phyloP scores from a whole-genome alignment of 1,284 basidiomycete species.

The Taiwanofungus camphoratus region DNA sequence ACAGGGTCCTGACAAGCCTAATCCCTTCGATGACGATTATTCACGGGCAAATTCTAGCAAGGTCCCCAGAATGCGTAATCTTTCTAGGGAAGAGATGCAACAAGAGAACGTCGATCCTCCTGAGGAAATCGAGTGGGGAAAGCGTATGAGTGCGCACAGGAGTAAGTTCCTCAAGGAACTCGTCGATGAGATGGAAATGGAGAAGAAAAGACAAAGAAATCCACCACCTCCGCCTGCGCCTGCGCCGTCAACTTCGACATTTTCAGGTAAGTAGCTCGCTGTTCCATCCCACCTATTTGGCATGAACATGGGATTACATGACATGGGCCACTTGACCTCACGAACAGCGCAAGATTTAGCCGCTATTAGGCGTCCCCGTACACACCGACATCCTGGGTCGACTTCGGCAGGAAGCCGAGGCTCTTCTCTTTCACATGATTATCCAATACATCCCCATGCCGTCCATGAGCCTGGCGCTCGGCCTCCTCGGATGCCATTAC shows the following conservation, averaged over 20 bases:
- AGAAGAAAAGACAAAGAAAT: slow-evolving; percentile 26
- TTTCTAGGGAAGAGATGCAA: slow-evolving; percentile 31
- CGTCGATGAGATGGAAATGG: slow-evolving; percentile 32
- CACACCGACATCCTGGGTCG: slow-evolving; percentile 19
- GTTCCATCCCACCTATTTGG: background rate
- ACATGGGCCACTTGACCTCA: background rate
- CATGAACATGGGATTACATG: background rate
- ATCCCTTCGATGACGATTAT: slow-evolving; percentile 41
- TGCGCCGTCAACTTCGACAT: slow-evolving; percentile 16
- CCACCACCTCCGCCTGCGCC: slow-evolving; percentile 17
- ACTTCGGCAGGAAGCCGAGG: slow-evolving; percentile 24
- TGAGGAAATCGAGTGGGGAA: slow-evolving; percentile 38
- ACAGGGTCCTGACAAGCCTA: slow-evolving; percentile 32
- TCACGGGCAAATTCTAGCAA: slow-evolving; percentile 32
- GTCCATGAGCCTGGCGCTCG: slow-evolving; percentile 18
- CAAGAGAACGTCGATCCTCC: slow-evolving; percentile 37
- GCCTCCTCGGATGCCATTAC: slow-evolving; percentile 11
- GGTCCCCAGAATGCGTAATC: slow-evolving; percentile 31
- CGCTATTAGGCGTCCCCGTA: slow-evolving; percentile 21
- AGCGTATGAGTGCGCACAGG: slow-evolving; percentile 32
- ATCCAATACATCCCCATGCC: slow-evolving; percentile 14
- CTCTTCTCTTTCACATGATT: slow-evolving; percentile 28
- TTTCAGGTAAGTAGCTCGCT: slow-evolving; percentile 19
- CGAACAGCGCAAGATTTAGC: slow-evolving; percentile 21
- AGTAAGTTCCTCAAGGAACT: slow-evolving; percentile 37